Evolutionary conservation across 495 filamentous ascomycete genomes (phyloP).

Genomic region (Daldinia caldariorum): DNA sequence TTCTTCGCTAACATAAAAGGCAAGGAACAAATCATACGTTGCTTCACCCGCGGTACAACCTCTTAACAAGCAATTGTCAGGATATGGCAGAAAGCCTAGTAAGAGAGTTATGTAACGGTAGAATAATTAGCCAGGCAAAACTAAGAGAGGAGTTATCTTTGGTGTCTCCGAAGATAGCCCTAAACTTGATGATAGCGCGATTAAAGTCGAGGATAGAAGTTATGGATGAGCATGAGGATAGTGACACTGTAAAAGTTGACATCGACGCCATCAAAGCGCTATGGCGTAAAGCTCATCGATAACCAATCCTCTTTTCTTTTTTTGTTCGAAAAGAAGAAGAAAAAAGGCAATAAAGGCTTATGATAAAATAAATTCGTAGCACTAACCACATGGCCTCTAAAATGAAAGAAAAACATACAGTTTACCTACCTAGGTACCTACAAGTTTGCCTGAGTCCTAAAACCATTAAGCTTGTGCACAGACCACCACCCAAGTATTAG

Average conservation of each 20-base stretch:
- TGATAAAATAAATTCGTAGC: no score
- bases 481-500: not conserved
- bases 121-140: conserved; percentile 38
- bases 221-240: conserved; percentile 30
- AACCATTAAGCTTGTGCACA: not conserved
- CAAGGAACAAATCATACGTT: conserved; percentile 39
- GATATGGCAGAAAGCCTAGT: conserved; percentile 41
- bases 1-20: conserved; percentile 12
- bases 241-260: conserved; percentile 31
- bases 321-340: not conserved
- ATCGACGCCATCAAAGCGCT: conserved; percentile 28
- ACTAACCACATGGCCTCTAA: not conserved
- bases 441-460: no score
- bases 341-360: not conserved
- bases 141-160: conserved; percentile 36
- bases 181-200: conserved; percentile 39
- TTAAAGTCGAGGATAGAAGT: conserved; percentile 36
- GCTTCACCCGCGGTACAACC: conserved; percentile 39
- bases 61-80: conserved; percentile 42
- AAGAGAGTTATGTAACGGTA: conserved; percentile 36
- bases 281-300: conserved; percentile 25
- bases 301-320: not conserved
- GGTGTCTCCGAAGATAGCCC: conserved; percentile 36
- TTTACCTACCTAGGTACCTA: not conserved
- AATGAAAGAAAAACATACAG: not conserved